These are phyloP conservation scores for Ascomycota sp. DNA, from an alignment of 2,329 filamentous ascomycete species.

Conservation along the genomic window DNA sequence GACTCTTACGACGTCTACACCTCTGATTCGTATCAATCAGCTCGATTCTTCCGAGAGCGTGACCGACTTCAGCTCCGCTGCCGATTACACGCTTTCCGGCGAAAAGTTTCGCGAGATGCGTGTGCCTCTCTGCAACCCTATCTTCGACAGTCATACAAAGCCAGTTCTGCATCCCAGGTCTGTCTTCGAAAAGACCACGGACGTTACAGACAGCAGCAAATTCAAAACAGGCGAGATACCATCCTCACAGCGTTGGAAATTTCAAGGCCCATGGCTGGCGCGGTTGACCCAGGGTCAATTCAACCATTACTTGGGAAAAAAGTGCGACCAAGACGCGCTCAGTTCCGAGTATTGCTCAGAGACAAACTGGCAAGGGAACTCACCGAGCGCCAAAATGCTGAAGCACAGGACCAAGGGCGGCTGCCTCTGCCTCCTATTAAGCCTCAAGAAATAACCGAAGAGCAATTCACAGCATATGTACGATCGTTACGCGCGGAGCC, in stretches of 20 bases:
- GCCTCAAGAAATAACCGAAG: constrained; percentile 22
- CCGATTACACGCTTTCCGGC: constrained; percentile 62
- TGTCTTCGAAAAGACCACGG: constrained; percentile 20
- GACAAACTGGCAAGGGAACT: constrained; percentile 24
- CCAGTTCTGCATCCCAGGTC: neutral
- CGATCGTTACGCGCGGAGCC: constrained; percentile 31
- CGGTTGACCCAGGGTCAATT: constrained; percentile 42
- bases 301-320: constrained; percentile 29
- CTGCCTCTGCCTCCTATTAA: constrained; percentile 9
- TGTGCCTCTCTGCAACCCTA: constrained; percentile 38
- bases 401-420: constrained; percentile 19
- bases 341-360: constrained; percentile 35
- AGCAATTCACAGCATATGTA: constrained; percentile 29
- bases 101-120: constrained; percentile 73
- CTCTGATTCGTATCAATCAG: constrained; percentile 54
- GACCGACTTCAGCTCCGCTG: constrained; percentile 70
- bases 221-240: constrained; percentile 11
- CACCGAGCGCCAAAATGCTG: constrained; percentile 15
- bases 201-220: constrained; percentile 25
- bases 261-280: constrained; percentile 44
- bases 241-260: constrained; percentile 39
- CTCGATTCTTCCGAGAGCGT: constrained; percentile 75
- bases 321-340: constrained; percentile 29
- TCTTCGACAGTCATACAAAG: neutral
- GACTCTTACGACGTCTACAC: constrained; percentile 51